Evolutionary conservation across 768 basidiomycete genomes (phyloP), one percentile per base, ranked within the genome.

Genomic region (Macrolepiota fuliginosa): DNA sequence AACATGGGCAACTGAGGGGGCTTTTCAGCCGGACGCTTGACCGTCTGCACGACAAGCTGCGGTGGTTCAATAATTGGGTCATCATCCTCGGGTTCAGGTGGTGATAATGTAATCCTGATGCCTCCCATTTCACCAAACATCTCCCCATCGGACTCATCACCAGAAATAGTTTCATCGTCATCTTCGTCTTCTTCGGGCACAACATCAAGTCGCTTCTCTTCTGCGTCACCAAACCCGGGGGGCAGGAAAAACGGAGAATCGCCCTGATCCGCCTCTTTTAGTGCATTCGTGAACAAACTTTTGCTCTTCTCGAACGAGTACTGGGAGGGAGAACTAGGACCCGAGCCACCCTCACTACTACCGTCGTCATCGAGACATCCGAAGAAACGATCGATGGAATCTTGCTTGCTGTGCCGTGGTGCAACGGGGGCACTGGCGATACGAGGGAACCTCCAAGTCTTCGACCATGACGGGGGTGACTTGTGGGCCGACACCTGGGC

Each of bases 381-480:
- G 66, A 93, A 93, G 80, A 93, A 93, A 36, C 79, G 81, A 69
- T 93, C 91, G 9, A 89, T 76, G n/a, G 86, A 82, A 19, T 83
- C 79, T 56, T 66, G 64, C 49, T 69, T 72, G 5, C 63, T 59
- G 10, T 71, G 62, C 1, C n/a, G 36, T 7, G 40, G 56, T 22
- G 37, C 49, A 7, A 32, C 3, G 2, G 27, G 52, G 9, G 47
- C 37, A 17, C 57, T 40, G n/a, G 39, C 37, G 27, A 22, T 45
- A 4, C 58, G 65, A 1, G 84, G 84, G 72, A 91, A 92, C 0
- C 87, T 85, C 90, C 90, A 91, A 0, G 78, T 78, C 73, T 83
- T 86, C n/a, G 84, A 83, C 24, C 90, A 77, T 1, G 89, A 87
- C 9, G 77, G 72, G 46, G 69, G 66, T 11, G 71, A 67, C 13